Evolutionary conservation across 306 rosid species (phyloP), one percentile per base, ranked within the genome.

Genomic region (Hylodesmum podocarpum): DNA sequence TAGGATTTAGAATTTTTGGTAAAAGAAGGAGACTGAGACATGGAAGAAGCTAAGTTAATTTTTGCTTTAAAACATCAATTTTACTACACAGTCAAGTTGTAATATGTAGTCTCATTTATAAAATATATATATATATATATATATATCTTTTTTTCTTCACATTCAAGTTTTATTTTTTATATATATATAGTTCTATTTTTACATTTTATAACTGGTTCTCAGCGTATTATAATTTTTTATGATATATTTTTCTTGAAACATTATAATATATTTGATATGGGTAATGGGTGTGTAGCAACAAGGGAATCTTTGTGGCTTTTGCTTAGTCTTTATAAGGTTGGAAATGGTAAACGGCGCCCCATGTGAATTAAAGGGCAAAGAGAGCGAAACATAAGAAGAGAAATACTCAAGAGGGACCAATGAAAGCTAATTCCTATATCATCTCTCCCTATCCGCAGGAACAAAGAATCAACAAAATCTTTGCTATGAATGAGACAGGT

Each of bases 381-480:
- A 65, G 78, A 55, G 50, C 12, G 65, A 63, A 75, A 81, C 14
- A 11, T 69, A 43, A 49, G 74, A 62, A 29, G 29, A 58, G 47
- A 47, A 76, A 59, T 21, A 63, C 21, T 57, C 41, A 47, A 75
- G 79, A 72, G 39, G 91, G 96, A 28, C 89, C 91, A 70, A 15
- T 80, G 92, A 84, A 89, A 70, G 82, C 90, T 83, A 82, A 76
- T 57, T 81, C 77, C 78, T 81, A 73, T 29, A 82, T 83, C 84
- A 88, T 82, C 73, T 83, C 75, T 89, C 89, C 22, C 84, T 54
- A 64, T 84, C 84, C 78, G 50, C 33, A 63, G 83, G 81, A 86
- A 76, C 88, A 89, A 83, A 85, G 88, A 85, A 88, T 87, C 93
- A 87, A 88, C 76, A 81, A 84, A 80, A 89, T 91, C 83, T 87